Evolutionary conservation across 2,329 filamentous ascomycete species (phyloP).

Genomic region (Byssothecium circinans): DNA sequence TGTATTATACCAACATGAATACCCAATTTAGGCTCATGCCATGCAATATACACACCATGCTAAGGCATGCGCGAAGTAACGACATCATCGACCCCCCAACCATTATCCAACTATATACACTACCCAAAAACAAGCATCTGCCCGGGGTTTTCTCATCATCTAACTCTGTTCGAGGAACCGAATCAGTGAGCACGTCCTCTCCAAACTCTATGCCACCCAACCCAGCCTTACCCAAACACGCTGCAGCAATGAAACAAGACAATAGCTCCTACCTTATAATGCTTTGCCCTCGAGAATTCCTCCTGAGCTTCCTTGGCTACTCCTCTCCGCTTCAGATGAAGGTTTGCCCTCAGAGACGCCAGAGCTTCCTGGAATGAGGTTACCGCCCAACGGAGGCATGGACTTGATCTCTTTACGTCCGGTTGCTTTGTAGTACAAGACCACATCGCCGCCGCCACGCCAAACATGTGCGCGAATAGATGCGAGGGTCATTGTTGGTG

Average conservation of each 20-base stretch:
- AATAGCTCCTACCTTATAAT: not conserved
- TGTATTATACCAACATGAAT: slow-evolving; percentile 2
- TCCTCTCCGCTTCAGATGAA: slow-evolving; percentile 35
- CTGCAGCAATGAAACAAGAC: not conserved
- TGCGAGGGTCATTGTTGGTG: slow-evolving; percentile 86
- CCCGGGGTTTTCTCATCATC: not conserved
- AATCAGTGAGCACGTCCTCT: not conserved
- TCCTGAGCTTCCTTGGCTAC: slow-evolving; percentile 23
- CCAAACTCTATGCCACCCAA: not conserved
- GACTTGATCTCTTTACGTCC: slow-evolving; percentile 67
- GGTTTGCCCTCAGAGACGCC: slow-evolving; percentile 36
- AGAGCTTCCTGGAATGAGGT: slow-evolving; percentile 20
- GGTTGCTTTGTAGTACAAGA: slow-evolving; percentile 89
- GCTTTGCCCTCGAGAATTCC: slow-evolving; percentile 21
- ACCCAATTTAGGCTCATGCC: not conserved
- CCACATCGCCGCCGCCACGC: slow-evolving; percentile 91
- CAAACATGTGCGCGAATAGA: slow-evolving; percentile 90
- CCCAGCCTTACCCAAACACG: too few relatives aligned
- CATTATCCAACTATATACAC: slow-evolving; percentile 9
- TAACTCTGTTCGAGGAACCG: not conserved
- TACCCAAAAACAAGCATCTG: not conserved
- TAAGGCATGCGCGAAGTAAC: slow-evolving; percentile 5
- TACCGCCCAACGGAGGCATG: slow-evolving; percentile 7
- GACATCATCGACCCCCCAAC: not conserved
- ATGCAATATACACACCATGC: not conserved